Evolutionary conservation across 768 basidiomycete species (phyloP), one percentile per base, ranked within the genome.

Genomic region (Cystofilobasidium macerans): DNA sequence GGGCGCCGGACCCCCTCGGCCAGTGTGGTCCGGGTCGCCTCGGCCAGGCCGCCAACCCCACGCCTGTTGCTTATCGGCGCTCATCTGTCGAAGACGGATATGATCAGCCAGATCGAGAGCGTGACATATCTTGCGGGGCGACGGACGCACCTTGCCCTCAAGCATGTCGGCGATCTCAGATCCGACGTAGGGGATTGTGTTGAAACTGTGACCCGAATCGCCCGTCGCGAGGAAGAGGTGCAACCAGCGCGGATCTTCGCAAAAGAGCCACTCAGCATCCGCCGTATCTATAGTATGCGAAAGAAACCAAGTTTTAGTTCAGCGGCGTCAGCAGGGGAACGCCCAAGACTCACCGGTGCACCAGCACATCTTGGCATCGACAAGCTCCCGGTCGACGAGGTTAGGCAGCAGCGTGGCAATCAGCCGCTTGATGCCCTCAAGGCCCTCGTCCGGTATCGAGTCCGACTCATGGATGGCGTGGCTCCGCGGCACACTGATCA

Each of bases 401-500:
- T 63, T 54, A 0, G 75, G 75, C 26, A 76, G 69, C 61, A 71
- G 70, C n/a, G 70, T 70, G 24, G 67, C 48, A 32, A 76, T 70
- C 3, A 73, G 59, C 4, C 67, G 48, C 18, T 69, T 60, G 56
- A 76, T 73, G 22, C 69, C 69, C 20, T 64, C 64, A 14, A 64
- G 54, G 0, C 69, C 66, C n/a, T 71, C 74, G 26, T 69, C 67
- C 0, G 75, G 74, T 24, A 74, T 72, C 3, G 74, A 73, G 68
- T 76, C 75, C 3, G 70, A 72, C 32, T 74, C 73, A 65, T 76
- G 70, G 18, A 58, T 48, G 9, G 74, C 74, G 64, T 76, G 73
- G 12, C 73, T 73, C 26, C 75, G 70, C 16, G 75, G 75, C 0
- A 76, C 75, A 16, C 72, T 73, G 18, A 76, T 67, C 7, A 24